phyloP scores from a whole-genome alignment of 225 moss, liverwort and hornwort species.

The Sphagnum contortum region DNA sequence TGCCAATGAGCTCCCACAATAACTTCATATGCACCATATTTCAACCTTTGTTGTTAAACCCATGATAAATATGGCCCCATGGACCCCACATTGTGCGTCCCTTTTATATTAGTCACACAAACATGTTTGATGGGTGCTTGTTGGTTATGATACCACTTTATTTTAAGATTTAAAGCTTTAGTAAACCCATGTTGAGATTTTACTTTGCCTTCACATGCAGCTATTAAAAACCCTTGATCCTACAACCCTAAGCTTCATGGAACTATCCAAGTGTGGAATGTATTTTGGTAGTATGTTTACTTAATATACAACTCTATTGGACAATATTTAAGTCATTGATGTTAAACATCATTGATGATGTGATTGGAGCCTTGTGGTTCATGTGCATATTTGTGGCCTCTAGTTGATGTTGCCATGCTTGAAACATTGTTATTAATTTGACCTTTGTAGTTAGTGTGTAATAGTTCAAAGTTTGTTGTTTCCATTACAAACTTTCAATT shows the following conservation, averaged over 20 bases:
- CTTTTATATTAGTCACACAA: not conserved
- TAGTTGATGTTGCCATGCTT: constrained; percentile 11
- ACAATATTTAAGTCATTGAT: not conserved
- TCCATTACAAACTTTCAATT: no score
- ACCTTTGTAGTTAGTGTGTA: constrained; percentile 24
- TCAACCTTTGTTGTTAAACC: constrained; percentile 29
- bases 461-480: constrained; percentile 28
- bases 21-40: constrained; percentile 14
- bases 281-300: not conserved
- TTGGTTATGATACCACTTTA: no score
- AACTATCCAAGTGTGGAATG: constrained; percentile 30
- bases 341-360: constrained; percentile 1
- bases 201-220: constrained; percentile 3
- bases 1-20: constrained; percentile 5
- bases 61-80: constrained; percentile 14
- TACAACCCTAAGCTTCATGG: not conserved
- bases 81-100: not conserved
- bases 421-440: constrained; percentile 7
- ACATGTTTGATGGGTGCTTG: no score
- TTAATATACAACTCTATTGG: not conserved
- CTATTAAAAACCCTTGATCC: not conserved
- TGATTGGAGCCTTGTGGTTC: constrained; percentile 2
- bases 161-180: no score
- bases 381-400: constrained; percentile 4
- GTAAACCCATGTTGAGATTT: not conserved